Conservation (phyloP, 2,329 filamentous ascomycete genomes). For the Colletotrichum abscissum region DNA sequence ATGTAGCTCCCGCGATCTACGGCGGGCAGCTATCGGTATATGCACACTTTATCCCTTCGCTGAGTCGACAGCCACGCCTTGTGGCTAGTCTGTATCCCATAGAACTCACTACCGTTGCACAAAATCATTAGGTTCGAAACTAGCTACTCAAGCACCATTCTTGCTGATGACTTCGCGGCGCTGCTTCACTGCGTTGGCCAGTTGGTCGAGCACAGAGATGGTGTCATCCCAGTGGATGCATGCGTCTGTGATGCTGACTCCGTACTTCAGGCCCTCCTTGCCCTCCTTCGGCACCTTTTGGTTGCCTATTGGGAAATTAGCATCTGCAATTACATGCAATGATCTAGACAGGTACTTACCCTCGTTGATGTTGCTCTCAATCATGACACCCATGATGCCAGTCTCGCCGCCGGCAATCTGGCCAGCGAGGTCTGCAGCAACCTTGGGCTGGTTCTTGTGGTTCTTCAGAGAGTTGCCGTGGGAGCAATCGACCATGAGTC, state of each 20-base stretch:
- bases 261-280: conserved; percentile 86
- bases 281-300: conserved; percentile 94
- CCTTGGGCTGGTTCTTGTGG: conserved; percentile 97
- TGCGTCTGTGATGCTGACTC: conserved; percentile 96
- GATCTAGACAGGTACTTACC: conserved; percentile 60
- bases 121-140: neutral
- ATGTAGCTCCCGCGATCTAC: conserved; percentile 3
- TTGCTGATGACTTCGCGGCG: conserved; percentile 63
- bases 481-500: conserved; percentile 98
- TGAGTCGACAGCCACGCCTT: neutral
- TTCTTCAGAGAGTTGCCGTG: conserved; percentile 97
- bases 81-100: neutral
- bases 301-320: conserved; percentile 66
- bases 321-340: neutral
- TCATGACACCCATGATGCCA: conserved; percentile 97
- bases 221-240: conserved; percentile 97
- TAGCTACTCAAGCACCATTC: conserved; percentile 10
- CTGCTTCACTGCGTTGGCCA: conserved; percentile 84
- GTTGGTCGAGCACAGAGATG: conserved; percentile 77
- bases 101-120: no score
- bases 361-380: conserved; percentile 97
- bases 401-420: conserved; percentile 88
- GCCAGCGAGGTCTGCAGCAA: conserved; percentile 82
- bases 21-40: conserved; percentile 10
- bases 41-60: neutral